Percentiles rank a stretch among this genome's conserved stretches.
These are phyloP conservation scores for Leccinum imitatum DNA, from an alignment of 768 basidiomycete species.

Conservation along the genomic window DNA sequence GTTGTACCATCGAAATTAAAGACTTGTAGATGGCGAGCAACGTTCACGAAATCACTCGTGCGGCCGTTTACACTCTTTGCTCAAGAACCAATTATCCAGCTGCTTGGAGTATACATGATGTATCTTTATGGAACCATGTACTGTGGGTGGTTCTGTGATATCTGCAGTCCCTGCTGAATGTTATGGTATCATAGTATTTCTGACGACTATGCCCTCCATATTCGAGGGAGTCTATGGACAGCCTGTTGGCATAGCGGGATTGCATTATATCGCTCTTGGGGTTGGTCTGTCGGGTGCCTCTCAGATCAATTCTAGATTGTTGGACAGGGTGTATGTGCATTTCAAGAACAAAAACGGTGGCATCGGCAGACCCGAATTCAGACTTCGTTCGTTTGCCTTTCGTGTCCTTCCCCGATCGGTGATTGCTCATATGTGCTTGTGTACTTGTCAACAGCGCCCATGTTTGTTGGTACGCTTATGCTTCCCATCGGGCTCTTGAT, in stretches of 20 bases:
- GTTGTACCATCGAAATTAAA: neutral
- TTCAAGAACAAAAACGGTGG: slow-evolving; percentile 49
- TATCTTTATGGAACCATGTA: slow-evolving; percentile 66
- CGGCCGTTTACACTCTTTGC: slow-evolving; percentile 69
- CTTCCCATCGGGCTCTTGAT: slow-evolving; percentile 70
- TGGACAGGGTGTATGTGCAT: slow-evolving; percentile 56
- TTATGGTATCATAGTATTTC: slow-evolving; percentile 49
- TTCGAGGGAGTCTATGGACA: slow-evolving; percentile 56
- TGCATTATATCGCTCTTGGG: slow-evolving; percentile 73
- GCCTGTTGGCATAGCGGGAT: slow-evolving; percentile 54
- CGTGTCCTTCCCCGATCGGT: neutral
- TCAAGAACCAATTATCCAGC: slow-evolving; percentile 64
- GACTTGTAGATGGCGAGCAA: slow-evolving; percentile 44
- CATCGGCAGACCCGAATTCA: slow-evolving; percentile 54
- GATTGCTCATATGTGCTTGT: slow-evolving; percentile 4
- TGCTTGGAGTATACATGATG: slow-evolving; percentile 67
- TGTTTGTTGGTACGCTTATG: slow-evolving; percentile 56
- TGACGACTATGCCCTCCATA: slow-evolving; percentile 63
- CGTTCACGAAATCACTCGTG: slow-evolving; percentile 53
- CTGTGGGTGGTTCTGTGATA: slow-evolving; percentile 35
- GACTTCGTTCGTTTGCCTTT: slow-evolving; percentile 40
- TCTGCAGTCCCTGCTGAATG: neutral
- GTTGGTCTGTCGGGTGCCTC: slow-evolving; percentile 55
- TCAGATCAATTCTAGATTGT: slow-evolving; percentile 50
- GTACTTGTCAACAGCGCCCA: slow-evolving; percentile 41